Conservation (phyloP, 2,329 filamentous ascomycete genomes). For the Phoma sp. region DNA sequence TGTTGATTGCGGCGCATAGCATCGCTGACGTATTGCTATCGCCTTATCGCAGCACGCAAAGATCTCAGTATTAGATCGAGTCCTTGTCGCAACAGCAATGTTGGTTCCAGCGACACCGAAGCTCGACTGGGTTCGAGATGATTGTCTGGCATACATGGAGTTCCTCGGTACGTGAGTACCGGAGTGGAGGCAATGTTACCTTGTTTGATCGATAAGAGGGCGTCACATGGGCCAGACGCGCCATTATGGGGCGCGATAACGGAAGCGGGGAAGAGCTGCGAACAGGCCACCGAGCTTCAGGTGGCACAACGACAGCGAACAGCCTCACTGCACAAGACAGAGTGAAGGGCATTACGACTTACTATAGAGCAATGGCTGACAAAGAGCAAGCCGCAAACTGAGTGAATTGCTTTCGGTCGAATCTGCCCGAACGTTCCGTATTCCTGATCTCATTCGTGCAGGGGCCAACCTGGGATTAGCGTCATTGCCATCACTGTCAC, state of each 20-base stretch:
- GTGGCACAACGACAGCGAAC: constrained; percentile 12
- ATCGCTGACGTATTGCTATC: constrained; percentile 9
- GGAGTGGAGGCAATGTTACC: constrained; percentile 20
- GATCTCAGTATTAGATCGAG: not conserved
- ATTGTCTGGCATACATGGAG: not conserved
- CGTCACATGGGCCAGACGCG: constrained; percentile 31
- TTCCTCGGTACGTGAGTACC: constrained; percentile 18
- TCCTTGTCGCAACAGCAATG: not conserved
- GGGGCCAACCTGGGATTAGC: constrained; percentile 32
- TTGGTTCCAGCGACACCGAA: not conserved
- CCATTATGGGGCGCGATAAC: constrained; percentile 33
- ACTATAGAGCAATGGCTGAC: constrained; percentile 15
- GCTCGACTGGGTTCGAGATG: not conserved
- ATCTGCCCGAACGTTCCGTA: constrained; percentile 44
- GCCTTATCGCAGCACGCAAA: constrained; percentile 15
- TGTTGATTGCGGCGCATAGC: constrained; percentile 18
- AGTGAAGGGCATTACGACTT: constrained; percentile 2
- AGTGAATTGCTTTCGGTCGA: constrained; percentile 25
- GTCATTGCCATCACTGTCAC: constrained; percentile 44
- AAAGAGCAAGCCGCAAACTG: constrained; percentile 21
- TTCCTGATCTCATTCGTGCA: constrained; percentile 40
- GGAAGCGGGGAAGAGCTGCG: constrained; percentile 31
- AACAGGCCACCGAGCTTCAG: constrained; percentile 14
- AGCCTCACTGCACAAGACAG: not conserved
- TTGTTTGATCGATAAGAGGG: constrained; percentile 28